These are phyloP conservation scores for Oryza punctata DNA, from an alignment of 176 grass and related monocot species.

Conservation along the genomic window DNA sequence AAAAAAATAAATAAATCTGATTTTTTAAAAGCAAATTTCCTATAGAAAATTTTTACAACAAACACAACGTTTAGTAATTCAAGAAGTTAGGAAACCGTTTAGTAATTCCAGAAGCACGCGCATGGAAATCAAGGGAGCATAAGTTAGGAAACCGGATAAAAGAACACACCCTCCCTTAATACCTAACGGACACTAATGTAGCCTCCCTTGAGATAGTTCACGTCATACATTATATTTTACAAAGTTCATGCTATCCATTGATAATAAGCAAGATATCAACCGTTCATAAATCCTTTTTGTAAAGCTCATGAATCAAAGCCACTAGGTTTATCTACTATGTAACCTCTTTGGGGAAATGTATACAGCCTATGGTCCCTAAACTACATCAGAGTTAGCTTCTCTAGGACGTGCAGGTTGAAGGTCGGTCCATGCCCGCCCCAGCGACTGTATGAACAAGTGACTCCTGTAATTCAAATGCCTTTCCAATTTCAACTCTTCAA, in stretches of 20 bases:
- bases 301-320: neutral
- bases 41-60: no score
- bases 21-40: no score
- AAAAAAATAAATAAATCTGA: no score
- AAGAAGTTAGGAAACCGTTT: no score
- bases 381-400: neutral
- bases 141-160: no score
- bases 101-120: no score
- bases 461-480: neutral
- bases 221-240: neutral
- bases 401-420: neutral
- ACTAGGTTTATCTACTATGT: neutral
- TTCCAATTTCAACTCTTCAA: slow-evolving; percentile 17
- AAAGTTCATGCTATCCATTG: neutral
- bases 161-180: no score
- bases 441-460: neutral
- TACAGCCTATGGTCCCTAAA: neutral
- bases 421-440: neutral
- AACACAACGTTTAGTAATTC: no score
- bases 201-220: no score
- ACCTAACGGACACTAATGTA: no score
- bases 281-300: neutral
- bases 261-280: neutral
- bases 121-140: no score
- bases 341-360: no score